Evolutionary conservation across 2,329 filamentous ascomycete genomes (phyloP).

Genomic region (Phyllosticta citrichinensis): DNA sequence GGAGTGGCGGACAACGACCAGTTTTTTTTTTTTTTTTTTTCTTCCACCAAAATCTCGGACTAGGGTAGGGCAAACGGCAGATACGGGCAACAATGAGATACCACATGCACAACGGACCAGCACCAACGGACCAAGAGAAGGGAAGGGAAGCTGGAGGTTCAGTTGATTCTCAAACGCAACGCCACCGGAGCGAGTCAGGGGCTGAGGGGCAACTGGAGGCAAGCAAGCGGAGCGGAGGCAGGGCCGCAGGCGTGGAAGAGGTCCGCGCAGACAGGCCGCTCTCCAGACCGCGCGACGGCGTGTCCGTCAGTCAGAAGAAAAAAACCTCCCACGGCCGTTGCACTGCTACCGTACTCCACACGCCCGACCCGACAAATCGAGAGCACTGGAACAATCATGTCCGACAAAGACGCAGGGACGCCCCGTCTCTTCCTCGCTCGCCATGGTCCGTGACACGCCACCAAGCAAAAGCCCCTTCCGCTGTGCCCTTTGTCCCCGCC

Average conservation of each 20-base stretch:
- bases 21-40: neutral
- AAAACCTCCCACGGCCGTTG: neutral
- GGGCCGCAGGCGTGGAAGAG: neutral
- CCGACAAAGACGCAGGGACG: slow-evolving; percentile 17
- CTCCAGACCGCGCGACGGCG: neutral
- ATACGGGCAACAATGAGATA: neutral
- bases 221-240: neutral
- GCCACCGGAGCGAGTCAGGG: neutral
- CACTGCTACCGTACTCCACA: neutral
- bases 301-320: neutral
- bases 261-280: neutral
- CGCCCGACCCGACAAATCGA: neutral
- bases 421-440: slow-evolving; percentile 17
- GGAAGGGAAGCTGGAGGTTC: neutral
- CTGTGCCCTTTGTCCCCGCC: neutral
- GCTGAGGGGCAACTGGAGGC: neutral
- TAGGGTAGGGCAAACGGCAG: neutral
- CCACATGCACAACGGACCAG: neutral
- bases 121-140: neutral
- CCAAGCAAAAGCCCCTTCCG: neutral
- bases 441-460: slow-evolving; percentile 14
- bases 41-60: neutral
- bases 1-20: neutral
- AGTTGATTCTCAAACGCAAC: neutral
- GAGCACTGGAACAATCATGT: slow-evolving; percentile 10